Percentiles rank a stretch among this genome's conserved stretches.
These are phyloP conservation scores for Fallopia convolvulus DNA, from an alignment of 148 eudicot genomes.

Conservation along the genomic window DNA sequence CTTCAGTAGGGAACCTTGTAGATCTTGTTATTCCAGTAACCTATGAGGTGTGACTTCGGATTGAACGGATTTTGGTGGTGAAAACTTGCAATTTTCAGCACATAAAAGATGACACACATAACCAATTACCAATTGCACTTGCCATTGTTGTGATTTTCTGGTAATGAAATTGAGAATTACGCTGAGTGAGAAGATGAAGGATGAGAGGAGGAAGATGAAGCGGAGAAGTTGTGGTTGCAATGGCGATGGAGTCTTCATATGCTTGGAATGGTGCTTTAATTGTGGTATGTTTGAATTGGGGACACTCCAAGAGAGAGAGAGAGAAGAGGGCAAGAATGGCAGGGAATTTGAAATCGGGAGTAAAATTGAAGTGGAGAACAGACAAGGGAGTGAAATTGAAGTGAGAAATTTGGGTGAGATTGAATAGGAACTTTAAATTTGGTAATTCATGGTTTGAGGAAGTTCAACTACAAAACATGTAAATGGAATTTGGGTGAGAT, in stretches of 20 bases:
- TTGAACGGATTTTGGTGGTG: conserved; percentile 51
- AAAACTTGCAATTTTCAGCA: background rate
- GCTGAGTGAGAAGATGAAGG: conserved; percentile 25
- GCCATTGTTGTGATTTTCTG: background rate
- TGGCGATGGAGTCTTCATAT: conserved; percentile 16
- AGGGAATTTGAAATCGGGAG: too few species aligned
- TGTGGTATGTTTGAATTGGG: too few species aligned
- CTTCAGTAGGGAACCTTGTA: conserved; percentile 56
- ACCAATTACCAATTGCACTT: background rate
- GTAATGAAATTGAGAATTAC: conserved; percentile 19
- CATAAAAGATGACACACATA: too few species aligned
- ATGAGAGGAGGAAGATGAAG: conserved; percentile 26
- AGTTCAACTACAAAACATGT: too few species aligned
- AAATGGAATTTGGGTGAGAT: too few species aligned
- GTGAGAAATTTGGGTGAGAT: too few species aligned
- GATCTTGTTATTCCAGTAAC: conserved; percentile 83
- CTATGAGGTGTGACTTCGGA: conserved; percentile 43
- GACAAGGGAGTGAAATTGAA: too few species aligned
- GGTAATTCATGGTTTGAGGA: too few species aligned
- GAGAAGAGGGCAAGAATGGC: too few species aligned
- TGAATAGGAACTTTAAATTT: too few species aligned
- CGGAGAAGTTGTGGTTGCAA: conserved; percentile 20
- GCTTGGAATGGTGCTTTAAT: background rate
- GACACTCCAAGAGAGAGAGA: too few species aligned
- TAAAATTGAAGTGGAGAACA: too few species aligned